These are phyloP conservation scores for Wickerhamiella spandovensis DNA, from an alignment of 805 yeast species.

Conservation along the genomic window DNA sequence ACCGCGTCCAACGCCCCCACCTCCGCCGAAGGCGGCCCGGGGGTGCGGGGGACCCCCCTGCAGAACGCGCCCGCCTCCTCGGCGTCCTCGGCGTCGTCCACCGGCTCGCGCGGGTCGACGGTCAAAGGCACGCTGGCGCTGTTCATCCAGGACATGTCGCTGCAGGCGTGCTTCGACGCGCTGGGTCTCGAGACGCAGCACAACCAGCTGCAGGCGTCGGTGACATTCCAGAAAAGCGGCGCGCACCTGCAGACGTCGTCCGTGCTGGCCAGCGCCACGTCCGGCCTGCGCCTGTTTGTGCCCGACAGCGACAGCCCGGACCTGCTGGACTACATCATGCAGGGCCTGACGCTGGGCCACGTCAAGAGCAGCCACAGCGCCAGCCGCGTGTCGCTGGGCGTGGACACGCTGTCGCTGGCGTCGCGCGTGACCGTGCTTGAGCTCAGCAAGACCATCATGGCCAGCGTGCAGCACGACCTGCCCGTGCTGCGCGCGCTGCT, in stretches of 20 bases:
- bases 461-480: conserved; percentile 10
- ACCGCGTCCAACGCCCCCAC: neutral
- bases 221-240: neutral
- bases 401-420: conserved; percentile 11
- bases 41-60: no score
- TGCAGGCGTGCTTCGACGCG: neutral
- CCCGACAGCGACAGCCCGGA: conserved; percentile 5
- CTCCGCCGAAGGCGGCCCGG: no score
- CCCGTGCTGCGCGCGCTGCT: neutral
- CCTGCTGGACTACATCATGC: conserved; percentile 14
- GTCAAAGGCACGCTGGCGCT: neutral
- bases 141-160: neutral
- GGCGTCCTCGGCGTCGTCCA: no score
- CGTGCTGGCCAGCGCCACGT: neutral
- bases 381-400: conserved; percentile 12
- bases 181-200: neutral
- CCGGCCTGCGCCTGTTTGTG: conserved; percentile 8
- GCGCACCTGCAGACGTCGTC: neutral
- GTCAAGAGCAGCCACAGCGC: conserved; percentile 7
- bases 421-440: conserved; percentile 9
- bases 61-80: no score
- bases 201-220: neutral
- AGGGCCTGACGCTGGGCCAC: conserved; percentile 13
- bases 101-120: no score
- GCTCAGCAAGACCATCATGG: conserved; percentile 3